Evolutionary conservation across 116 monocot genomes (phyloP), one percentile per base, ranked within the genome.

Genomic region (Papilionanthe hybrid): DNA sequence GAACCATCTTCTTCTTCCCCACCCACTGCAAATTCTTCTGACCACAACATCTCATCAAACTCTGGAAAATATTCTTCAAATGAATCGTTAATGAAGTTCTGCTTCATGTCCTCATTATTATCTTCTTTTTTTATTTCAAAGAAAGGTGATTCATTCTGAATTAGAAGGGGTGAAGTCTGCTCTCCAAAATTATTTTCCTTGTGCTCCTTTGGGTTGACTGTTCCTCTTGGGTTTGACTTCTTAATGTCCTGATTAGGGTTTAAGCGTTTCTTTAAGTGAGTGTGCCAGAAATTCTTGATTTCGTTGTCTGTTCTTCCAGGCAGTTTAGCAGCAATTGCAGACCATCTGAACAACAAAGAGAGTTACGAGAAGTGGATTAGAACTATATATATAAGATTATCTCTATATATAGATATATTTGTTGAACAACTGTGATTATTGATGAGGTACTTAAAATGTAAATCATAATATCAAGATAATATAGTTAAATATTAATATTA

Each of bases 251-350:
- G 41, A 27, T 27, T 67, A 3, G 72, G 32, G 6, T 11, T 57
- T 11, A 72, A 37, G 11, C 81, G 63, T 68, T 86, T 89, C 86
- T 89, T 89, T 12, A 89, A 44, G 78, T 84, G 76, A 3, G 88
- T 86, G 75, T 88, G 83, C 88, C 88, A 88, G 5, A 86, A 72
- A 60, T 88, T 88, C 81, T 89, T 89, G 81, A 89, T 89, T 82
- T 89, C 89, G 43, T 89, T 89, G 67, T 89, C 89, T 0, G 89
- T 89, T 77, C 89, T 48, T 6, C 89, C 89, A 0, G 86, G 89
- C 79, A 89, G 25, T 30, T 65, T 68, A 9, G 89, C 83, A n/a
- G 89, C 86, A 19, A 89, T 89, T 11, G 86, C 81, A 18, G 89
- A 86, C 89, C 89, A 89, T 84, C 89, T 89, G 80, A 76, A 42